Conservation (phyloP, 345 rosid species). For the Odontarrhena argentea region DNA sequence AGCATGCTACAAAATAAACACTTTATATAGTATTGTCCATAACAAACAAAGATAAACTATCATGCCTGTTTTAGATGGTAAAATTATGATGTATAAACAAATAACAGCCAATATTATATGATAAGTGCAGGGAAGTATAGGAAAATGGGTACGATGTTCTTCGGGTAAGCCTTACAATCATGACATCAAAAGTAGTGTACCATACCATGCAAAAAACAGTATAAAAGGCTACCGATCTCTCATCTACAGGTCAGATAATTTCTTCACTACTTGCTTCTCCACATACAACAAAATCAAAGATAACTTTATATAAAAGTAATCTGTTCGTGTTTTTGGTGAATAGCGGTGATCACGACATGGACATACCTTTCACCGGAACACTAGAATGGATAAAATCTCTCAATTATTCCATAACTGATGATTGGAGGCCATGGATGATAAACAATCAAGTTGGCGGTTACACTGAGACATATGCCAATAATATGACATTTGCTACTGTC, state of each 20-base stretch:
- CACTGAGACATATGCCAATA: slow-evolving; percentile 56
- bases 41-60: too few relatives aligned
- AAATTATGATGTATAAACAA: background rate
- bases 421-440: slow-evolving; percentile 62
- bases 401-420: slow-evolving; percentile 52
- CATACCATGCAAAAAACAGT: slow-evolving; percentile 29
- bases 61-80: too few relatives aligned
- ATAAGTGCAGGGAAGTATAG: slow-evolving; percentile 21
- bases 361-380: slow-evolving; percentile 49
- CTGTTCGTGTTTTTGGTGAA: background rate
- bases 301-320: too few relatives aligned
- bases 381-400: slow-evolving; percentile 58
- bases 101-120: background rate
- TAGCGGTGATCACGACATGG: slow-evolving; percentile 68
- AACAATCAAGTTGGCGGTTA: slow-evolving; percentile 54
- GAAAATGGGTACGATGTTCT: slow-evolving; percentile 19
- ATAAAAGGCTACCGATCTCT: slow-evolving; percentile 28
- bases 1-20: background rate
- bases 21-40: too few relatives aligned
- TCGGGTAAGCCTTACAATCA: background rate
- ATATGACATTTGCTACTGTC: slow-evolving; percentile 66
- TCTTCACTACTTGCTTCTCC: background rate
- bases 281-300: background rate
- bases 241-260: slow-evolving; percentile 13
- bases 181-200: slow-evolving; percentile 21